Conservation (phyloP, 768 basidiomycete genomes). For the Hydnomerulius pinastri region DNA sequence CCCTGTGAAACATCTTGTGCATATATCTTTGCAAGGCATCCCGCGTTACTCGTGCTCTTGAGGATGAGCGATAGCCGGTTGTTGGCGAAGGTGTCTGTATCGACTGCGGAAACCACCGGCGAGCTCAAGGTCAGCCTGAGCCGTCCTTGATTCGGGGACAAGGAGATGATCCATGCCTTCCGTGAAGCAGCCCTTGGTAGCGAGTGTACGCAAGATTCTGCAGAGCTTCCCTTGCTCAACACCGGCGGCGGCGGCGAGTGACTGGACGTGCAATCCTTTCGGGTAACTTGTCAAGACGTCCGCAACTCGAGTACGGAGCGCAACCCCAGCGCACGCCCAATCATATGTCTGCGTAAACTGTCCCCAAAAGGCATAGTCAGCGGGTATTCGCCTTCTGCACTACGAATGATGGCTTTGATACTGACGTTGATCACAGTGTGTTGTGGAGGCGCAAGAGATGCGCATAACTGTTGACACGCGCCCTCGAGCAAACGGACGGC, state of each 20-base stretch:
- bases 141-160: slow-evolving; percentile 13
- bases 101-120: no score
- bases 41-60: neutral
- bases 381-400: no score
- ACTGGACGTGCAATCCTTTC: slow-evolving; percentile 15
- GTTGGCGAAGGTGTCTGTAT: slow-evolving; percentile 22
- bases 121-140: no score
- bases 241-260: slow-evolving; percentile 13
- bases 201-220: neutral
- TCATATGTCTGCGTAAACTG: slow-evolving; percentile 8
- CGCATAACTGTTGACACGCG: slow-evolving; percentile 5
- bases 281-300: slow-evolving; percentile 15
- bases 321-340: slow-evolving; percentile 15
- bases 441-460: slow-evolving; percentile 4
- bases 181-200: neutral
- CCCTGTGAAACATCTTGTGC: slow-evolving; percentile 3
- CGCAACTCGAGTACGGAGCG: slow-evolving; percentile 8
- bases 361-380: neutral
- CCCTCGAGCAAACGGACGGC: slow-evolving; percentile 7
- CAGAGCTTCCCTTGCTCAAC: slow-evolving; percentile 17
- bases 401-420: no score
- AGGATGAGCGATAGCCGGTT: slow-evolving; percentile 23
- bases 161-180: slow-evolving; percentile 14
- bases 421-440: slow-evolving; percentile 8
- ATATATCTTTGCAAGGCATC: neutral